Base-by-base conservation (phyloP, 2,329 filamentous ascomycete genomes). In the Beauveria sp. region DNA sequence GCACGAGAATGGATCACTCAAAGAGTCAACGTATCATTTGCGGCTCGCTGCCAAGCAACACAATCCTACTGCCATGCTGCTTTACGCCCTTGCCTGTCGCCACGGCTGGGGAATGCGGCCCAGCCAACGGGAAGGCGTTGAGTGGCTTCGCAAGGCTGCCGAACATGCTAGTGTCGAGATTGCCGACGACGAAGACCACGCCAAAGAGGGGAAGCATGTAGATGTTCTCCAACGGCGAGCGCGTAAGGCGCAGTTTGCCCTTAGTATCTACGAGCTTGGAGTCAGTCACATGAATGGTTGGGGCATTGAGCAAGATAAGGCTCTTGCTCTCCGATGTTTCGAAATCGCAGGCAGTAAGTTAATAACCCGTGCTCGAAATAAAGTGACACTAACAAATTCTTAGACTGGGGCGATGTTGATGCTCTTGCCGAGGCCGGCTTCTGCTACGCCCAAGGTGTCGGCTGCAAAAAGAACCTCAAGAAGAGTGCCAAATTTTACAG, bases 211-310 rank as follows among this genome's bases (percentile, higher is more conserved):
- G 63, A 85, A 88, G 75, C 73, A 78, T 12, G 81, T 86, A 0
- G 85, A 91, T 71, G 72, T 85, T 7, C 69, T 84, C 30, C 90
- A 93, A 72, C 84, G 85, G 66, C 94, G 92, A 73, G 88, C 90
- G 6, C 87, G 92, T 64, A 91, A 92, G 69, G 92, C 92, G 12
- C 93, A 97, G 69, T 96, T 97, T 72, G 94, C 93, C 0, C 80
- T 97, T 50, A 94, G 92, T 68, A 92, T 97, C 59, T 99, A 99
- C 68, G 94, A 99, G 76, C 81, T 99, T 26, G 94, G 94, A 3
- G 92, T 97, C 28, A 96, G 91, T 71, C 93, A 97, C 71, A 92
- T 97, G 85, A 97, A 99, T 68, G 94, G 94, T 5, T 99, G 94
- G 94, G 94, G 94, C 18, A 96, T 96, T 44, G 86, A 93, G 67